phyloP scores from a whole-genome alignment of 1,284 basidiomycete species.

The Puccinia triticina region DNA sequence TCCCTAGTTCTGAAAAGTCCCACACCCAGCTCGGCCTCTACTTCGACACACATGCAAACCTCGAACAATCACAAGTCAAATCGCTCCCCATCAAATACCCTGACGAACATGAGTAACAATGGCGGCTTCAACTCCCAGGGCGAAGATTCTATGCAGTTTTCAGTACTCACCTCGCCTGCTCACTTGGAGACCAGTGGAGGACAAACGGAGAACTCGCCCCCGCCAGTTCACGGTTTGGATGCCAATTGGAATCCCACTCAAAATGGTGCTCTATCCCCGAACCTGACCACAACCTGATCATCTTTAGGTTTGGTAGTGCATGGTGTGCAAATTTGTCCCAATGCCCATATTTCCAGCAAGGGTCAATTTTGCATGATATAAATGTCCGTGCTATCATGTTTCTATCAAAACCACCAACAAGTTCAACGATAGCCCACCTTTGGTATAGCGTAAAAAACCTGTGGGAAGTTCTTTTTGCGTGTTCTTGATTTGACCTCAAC shows the following conservation, averaged over 20 bases:
- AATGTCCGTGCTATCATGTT: no score
- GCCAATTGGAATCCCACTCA: slow-evolving; percentile 35
- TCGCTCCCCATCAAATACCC: slow-evolving; percentile 34
- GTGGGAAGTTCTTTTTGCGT: not conserved
- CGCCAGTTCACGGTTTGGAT: slow-evolving; percentile 8
- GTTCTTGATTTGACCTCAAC: not conserved
- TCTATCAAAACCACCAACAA: no score
- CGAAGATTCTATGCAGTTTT: slow-evolving; percentile 43
- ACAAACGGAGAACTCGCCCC: not conserved
- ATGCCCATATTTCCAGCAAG: no score
- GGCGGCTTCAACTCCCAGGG: slow-evolving; percentile 3
- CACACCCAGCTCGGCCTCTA: slow-evolving; percentile 44
- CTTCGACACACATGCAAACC: slow-evolving; percentile 37
- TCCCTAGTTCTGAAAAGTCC: slow-evolving; percentile 41
- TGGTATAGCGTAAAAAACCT: not conserved
- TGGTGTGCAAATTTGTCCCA: no score
- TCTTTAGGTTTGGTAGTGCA: no score
- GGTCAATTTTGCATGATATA: no score
- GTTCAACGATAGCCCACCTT: no score
- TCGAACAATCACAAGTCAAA: slow-evolving; percentile 24
- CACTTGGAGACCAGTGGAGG: slow-evolving; percentile 12
- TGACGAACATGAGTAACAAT: slow-evolving; percentile 27
- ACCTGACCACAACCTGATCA: no score
- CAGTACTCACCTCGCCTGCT: slow-evolving; percentile 44
- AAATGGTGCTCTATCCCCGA: not conserved